Evolutionary conservation across 2,329 filamentous ascomycete species (phyloP).

Genomic region (Raffaelea ambrosiae): DNA sequence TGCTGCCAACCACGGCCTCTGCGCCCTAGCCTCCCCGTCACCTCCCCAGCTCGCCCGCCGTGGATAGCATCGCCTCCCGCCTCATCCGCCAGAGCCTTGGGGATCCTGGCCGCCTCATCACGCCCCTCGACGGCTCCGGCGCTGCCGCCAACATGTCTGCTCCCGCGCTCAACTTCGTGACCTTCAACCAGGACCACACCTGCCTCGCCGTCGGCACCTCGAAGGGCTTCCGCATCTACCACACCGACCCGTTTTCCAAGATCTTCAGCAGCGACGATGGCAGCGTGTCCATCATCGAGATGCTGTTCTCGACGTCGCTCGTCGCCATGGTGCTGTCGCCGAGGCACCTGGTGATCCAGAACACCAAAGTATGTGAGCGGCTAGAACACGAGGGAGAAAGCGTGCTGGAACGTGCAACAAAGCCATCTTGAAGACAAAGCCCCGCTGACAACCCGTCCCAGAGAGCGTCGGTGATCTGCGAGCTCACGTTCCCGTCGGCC

Average conservation of each 20-base stretch:
- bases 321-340: slow-evolving; percentile 91
- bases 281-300: slow-evolving; percentile 93
- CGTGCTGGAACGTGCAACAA: too few relatives aligned
- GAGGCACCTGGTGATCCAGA: slow-evolving; percentile 87
- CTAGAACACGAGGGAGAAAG: not conserved
- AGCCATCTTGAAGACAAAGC: not conserved
- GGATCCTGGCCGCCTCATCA: not conserved
- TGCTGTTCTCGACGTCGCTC: slow-evolving; percentile 96
- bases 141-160: slow-evolving; percentile 44
- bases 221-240: slow-evolving; percentile 92
- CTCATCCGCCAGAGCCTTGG: slow-evolving; percentile 2
- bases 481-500: slow-evolving; percentile 95
- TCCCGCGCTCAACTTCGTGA: slow-evolving; percentile 89
- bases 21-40: too few relatives aligned
- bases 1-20: too few relatives aligned
- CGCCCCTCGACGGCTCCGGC: slow-evolving; percentile 7
- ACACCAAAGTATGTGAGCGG: slow-evolving; percentile 67
- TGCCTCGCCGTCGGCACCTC: slow-evolving; percentile 92
- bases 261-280: slow-evolving; percentile 91
- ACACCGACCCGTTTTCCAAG: slow-evolving; percentile 91
- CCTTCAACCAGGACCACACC: slow-evolving; percentile 98
- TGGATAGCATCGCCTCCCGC: not conserved
- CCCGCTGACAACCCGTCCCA: slow-evolving; percentile 18
- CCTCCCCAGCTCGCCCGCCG: not conserved
- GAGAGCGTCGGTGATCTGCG: slow-evolving; percentile 81